phyloP scores from a whole-genome alignment of 2,329 filamentous ascomycete species.

The Beauveria asiatica region DNA sequence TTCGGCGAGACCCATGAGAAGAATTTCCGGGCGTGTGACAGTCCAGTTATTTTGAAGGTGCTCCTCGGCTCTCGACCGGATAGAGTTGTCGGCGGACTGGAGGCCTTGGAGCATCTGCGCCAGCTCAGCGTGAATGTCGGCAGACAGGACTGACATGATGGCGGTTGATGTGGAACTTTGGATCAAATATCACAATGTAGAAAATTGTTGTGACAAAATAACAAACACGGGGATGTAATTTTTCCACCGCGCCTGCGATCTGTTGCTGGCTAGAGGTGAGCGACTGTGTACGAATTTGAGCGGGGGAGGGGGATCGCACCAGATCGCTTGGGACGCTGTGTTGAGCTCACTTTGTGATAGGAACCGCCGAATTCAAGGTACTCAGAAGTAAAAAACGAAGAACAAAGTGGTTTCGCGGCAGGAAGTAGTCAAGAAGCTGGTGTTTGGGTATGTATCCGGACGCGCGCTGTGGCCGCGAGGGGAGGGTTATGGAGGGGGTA shows the following conservation, averaged over 20 bases:
- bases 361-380: neutral
- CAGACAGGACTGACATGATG: slow-evolving; percentile 75
- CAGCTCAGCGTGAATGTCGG: slow-evolving; percentile 78
- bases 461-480: slow-evolving; percentile 10
- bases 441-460: slow-evolving; percentile 7
- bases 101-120: slow-evolving; percentile 79
- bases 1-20: slow-evolving; percentile 90
- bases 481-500: slow-evolving; percentile 10
- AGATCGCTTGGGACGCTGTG: neutral
- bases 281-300: neutral
- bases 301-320: slow-evolving; percentile 4
- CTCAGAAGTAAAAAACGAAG: neutral
- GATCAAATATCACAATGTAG: neutral
- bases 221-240: neutral
- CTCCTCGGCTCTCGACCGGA: slow-evolving; percentile 80
- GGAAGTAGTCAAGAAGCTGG: neutral
- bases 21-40: slow-evolving; percentile 66
- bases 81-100: slow-evolving; percentile 79
- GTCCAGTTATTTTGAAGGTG: slow-evolving; percentile 90
- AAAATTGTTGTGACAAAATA: neutral
- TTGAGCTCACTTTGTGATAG: neutral
- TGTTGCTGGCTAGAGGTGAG: neutral
- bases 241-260: neutral
- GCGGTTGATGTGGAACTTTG: slow-evolving; percentile 12
- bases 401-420: neutral